Conservation (phyloP, 108 stramenopile genomes). For the Stephanodiscus triporus region DNA sequence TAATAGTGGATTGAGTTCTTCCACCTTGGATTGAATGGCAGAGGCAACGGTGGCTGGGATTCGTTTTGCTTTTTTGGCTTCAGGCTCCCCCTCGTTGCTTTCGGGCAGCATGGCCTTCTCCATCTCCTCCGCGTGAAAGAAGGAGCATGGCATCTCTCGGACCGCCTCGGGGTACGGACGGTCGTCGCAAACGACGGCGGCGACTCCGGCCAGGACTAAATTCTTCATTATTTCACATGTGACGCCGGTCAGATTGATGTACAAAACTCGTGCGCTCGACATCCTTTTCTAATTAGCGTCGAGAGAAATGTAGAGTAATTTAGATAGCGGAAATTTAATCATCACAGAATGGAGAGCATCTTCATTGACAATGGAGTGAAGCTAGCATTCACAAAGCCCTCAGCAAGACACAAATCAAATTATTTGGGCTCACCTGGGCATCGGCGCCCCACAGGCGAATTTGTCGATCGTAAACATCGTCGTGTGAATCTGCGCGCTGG, state of each 20-base stretch:
- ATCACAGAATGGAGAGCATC: not conserved
- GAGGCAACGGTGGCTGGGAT: constrained; percentile 56
- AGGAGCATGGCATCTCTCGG: constrained; percentile 53
- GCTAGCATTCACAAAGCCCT: not conserved
- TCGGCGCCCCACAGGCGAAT: constrained; percentile 97
- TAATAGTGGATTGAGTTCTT: constrained; percentile 91
- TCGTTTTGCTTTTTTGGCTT: constrained; percentile 53
- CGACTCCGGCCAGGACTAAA: constrained; percentile 90
- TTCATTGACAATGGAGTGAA: not conserved
- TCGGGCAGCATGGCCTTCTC: constrained; percentile 18
- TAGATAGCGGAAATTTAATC: not conserved
- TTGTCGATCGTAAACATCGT: constrained; percentile 94
- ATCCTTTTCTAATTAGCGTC: constrained; percentile 70
- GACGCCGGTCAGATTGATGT: constrained; percentile 86
- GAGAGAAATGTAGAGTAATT: not conserved
- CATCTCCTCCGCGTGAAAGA: constrained; percentile 49
- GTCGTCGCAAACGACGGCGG: constrained; percentile 80
- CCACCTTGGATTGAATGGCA: constrained; percentile 74
- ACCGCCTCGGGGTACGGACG: constrained; percentile 66
- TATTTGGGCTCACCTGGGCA: constrained; percentile 69
- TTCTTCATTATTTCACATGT: constrained; percentile 92
- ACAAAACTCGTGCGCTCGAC: constrained; percentile 84
- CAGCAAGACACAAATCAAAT: constrained; percentile 1
- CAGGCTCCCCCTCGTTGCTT: constrained; percentile 20
- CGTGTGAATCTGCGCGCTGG: constrained; percentile 33